A percentile compares a stretch with the other conserved stretches of the same genome.
These are phyloP conservation scores for Trichophyton mentagrophytes DNA, from an alignment of 2,329 filamentous ascomycete species.

Conservation along the genomic window DNA sequence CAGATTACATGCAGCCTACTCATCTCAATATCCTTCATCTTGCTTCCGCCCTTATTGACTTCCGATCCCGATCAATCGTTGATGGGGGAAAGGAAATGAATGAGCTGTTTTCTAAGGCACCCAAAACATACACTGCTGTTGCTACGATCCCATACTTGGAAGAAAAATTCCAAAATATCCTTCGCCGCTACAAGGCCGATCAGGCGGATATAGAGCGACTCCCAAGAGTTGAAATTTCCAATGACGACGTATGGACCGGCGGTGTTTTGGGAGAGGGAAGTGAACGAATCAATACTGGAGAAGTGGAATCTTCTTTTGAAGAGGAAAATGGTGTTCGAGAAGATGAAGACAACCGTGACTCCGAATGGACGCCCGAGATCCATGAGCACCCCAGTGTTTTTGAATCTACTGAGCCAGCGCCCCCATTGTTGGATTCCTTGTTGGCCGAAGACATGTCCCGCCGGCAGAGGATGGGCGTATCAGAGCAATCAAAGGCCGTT, in stretches of 20 bases:
- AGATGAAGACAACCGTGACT: neutral
- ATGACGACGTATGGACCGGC: constrained; percentile 25
- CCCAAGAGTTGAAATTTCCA: neutral
- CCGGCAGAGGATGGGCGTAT: neutral
- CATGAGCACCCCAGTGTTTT: neutral
- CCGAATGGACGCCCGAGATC: neutral
- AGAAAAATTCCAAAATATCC: constrained; percentile 30
- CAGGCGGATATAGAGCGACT: constrained; percentile 17
- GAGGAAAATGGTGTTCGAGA: neutral
- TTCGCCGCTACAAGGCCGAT: constrained; percentile 24
- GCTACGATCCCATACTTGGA: constrained; percentile 28
- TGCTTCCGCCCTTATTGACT: constrained; percentile 27
- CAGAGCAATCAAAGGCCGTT: too few relatives aligned
- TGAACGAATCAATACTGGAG: neutral
- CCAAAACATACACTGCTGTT: constrained; percentile 26
- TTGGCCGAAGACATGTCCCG: constrained; percentile 10
- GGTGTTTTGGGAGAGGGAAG: constrained; percentile 20
- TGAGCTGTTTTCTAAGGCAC: constrained; percentile 21
- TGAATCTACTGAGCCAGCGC: constrained; percentile 3
- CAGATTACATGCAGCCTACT: constrained; percentile 31
- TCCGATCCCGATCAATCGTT: constrained; percentile 25
- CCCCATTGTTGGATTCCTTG: constrained; percentile 4
- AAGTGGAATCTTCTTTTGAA: neutral
- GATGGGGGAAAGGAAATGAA: constrained; percentile 22
- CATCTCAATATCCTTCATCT: constrained; percentile 35